Evolutionary conservation across 805 yeast species (phyloP).

Genomic region (Millerozyma miso): DNA sequence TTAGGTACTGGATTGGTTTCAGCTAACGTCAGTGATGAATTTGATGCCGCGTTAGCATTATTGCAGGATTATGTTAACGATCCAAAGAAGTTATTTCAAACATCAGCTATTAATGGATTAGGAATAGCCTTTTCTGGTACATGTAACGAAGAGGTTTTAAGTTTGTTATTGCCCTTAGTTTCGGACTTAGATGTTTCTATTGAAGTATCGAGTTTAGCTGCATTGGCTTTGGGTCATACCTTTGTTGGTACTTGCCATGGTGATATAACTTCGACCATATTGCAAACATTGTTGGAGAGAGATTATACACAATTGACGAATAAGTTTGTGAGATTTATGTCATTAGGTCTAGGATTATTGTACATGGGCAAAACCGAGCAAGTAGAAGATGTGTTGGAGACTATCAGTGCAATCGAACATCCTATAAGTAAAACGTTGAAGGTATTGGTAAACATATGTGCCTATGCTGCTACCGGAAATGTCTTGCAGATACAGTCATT

Average conservation of each 20-base stretch:
- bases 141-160: conserved; percentile 76
- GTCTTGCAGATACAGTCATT: conserved; percentile 90
- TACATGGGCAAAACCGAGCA: conserved; percentile 93
- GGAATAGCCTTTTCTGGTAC: conserved; percentile 96
- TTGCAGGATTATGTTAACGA: conserved; percentile 78
- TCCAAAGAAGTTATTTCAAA: conserved; percentile 57
- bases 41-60: conserved; percentile 85
- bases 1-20: conserved; percentile 92
- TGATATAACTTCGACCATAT: conserved; percentile 85
- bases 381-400: conserved; percentile 89
- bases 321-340: conserved; percentile 86
- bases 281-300: conserved; percentile 87
- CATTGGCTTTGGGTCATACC: conserved; percentile 87
- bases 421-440: conserved; percentile 87
- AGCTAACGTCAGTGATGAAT: conserved; percentile 91
- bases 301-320: conserved; percentile 70
- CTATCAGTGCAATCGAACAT: conserved; percentile 91
- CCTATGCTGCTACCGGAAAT: conserved; percentile 97
- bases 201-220: conserved; percentile 81
- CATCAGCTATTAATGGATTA: conserved; percentile 84
- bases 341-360: conserved; percentile 85
- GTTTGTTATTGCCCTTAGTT: conserved; percentile 74
- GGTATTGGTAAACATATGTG: conserved; percentile 86
- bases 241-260: conserved; percentile 96
- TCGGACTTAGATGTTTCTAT: conserved; percentile 70